Conservation (phyloP, 306 rosid genomes). For the Rosa multiflora region DNA sequence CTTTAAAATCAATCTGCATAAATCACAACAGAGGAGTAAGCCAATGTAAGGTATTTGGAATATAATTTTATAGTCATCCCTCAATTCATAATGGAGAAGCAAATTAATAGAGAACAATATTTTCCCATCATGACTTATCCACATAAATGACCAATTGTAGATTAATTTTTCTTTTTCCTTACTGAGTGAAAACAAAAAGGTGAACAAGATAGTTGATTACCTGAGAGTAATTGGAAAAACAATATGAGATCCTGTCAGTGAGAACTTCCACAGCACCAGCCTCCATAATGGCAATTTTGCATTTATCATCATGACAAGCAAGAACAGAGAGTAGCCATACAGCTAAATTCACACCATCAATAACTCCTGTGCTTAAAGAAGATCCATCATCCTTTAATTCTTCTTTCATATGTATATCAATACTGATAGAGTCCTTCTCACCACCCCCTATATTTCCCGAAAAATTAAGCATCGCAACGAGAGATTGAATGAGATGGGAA, state of each 20-base stretch:
- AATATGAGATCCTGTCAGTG: conserved; percentile 73
- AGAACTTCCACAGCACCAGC: conserved; percentile 93
- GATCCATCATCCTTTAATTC: conserved; percentile 42
- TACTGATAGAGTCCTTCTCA: conserved; percentile 61
- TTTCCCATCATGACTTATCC: conserved; percentile 9
- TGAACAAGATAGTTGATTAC: conserved; percentile 42
- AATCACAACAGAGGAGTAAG: conserved; percentile 33
- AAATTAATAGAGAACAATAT: conserved; percentile 21
- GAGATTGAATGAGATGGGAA: conserved; percentile 67
- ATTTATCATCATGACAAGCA: conserved; percentile 77
- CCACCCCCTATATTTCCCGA: conserved; percentile 39
- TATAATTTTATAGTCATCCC: conserved; percentile 8
- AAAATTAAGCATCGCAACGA: conserved; percentile 64
- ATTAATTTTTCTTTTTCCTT: conserved; percentile 11
- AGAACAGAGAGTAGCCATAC: conserved; percentile 87
- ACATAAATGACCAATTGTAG: conserved; percentile 10
- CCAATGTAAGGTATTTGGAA: conserved; percentile 22
- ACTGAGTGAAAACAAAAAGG: conserved; percentile 11
- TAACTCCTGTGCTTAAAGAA: conserved; percentile 51
- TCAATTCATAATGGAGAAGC: conserved; percentile 6
- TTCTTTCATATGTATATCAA: conserved; percentile 58
- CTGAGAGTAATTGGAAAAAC: conserved; percentile 76
- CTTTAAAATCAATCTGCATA: conserved; percentile 76
- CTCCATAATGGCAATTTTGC: conserved; percentile 75
- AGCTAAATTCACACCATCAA: conserved; percentile 69